Evolutionary conservation across 1,139 yeast genomes (phyloP).

Genomic region (Wickerhamomyces sp.): DNA sequence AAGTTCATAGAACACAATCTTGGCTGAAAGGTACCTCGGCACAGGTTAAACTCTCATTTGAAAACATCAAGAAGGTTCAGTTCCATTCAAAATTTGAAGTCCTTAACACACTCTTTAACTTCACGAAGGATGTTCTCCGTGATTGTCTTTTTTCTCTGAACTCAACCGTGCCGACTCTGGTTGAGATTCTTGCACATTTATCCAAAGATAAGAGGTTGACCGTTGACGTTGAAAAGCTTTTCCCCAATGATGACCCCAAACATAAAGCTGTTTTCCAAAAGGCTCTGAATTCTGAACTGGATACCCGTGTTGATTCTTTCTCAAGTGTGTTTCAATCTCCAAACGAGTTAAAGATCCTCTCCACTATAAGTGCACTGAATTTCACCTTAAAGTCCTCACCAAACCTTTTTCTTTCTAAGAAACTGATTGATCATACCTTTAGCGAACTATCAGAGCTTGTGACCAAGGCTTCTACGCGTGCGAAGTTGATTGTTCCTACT

Average conservation of each 20-base stretch:
- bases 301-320: constrained; percentile 17
- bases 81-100: constrained; percentile 29
- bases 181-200: constrained; percentile 16
- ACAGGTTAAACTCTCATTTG: constrained; percentile 39
- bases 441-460: constrained; percentile 19
- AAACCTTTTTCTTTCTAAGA: constrained; percentile 10
- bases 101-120: constrained; percentile 24
- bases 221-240: constrained; percentile 2
- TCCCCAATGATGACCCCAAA: constrained; percentile 3
- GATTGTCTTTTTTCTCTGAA: constrained; percentile 30
- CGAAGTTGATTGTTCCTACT: constrained; percentile 5
- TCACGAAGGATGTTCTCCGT: constrained; percentile 27
- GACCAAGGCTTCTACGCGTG: constrained; percentile 7
- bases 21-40: constrained; percentile 65
- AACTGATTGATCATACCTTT: constrained; percentile 11
- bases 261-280: constrained; percentile 6
- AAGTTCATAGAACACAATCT: constrained; percentile 41
- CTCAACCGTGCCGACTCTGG: constrained; percentile 28
- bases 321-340: constrained; percentile 23
- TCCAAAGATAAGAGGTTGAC: constrained; percentile 12
- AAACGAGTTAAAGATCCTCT: constrained; percentile 20
- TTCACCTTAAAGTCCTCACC: constrained; percentile 10
- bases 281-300: constrained; percentile 14
- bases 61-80: constrained; percentile 19
- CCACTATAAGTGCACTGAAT: constrained; percentile 17